phyloP scores from a whole-genome alignment of 352 stramenopile genomes.

The Globisporangium megalacanthum region DNA sequence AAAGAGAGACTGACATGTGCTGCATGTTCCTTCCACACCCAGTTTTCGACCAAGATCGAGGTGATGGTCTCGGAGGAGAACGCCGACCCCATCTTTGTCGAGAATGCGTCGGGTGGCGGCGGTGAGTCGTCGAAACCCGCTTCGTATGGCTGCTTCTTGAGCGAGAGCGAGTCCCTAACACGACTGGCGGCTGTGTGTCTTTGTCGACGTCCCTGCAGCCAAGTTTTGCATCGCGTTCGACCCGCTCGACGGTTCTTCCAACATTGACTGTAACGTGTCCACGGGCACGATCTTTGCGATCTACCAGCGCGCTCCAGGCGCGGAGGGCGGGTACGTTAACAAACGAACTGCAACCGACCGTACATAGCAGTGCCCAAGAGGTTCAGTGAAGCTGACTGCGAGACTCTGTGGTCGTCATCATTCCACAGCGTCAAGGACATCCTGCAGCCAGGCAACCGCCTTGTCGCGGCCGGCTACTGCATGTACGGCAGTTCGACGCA shows the following conservation, averaged over 20 bases:
- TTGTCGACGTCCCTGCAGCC: conserved; percentile 27
- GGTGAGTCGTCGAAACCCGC: background rate
- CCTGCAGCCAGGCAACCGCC: conserved; percentile 90
- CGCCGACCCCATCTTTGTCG: conserved; percentile 96
- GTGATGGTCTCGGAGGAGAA: conserved; percentile 98
- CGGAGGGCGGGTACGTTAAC: conserved; percentile 33
- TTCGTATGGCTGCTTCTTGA: background rate
- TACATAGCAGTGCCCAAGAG: background rate
- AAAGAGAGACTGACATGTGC: background rate
- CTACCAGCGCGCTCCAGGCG: conserved; percentile 83
- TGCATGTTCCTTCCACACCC: background rate
- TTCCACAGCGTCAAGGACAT: conserved; percentile 83
- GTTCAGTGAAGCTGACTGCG: background rate
- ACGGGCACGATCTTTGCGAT: conserved; percentile 99
- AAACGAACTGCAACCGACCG: background rate
- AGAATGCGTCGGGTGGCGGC: conserved; percentile 33
- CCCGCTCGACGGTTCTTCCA: conserved; percentile 97
- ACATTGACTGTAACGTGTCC: conserved; percentile 99
- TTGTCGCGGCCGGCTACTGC: conserved; percentile 97
- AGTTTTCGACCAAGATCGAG: conserved; percentile 95
- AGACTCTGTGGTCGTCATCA: background rate
- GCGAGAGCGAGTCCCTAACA: background rate
- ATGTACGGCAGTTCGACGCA: conserved; percentile 98
- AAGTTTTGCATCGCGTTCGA: conserved; percentile 99
- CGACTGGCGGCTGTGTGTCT: background rate